Conservation (phyloP, 768 basidiomycete species). For the Rhodotorula paludigena region DNA sequence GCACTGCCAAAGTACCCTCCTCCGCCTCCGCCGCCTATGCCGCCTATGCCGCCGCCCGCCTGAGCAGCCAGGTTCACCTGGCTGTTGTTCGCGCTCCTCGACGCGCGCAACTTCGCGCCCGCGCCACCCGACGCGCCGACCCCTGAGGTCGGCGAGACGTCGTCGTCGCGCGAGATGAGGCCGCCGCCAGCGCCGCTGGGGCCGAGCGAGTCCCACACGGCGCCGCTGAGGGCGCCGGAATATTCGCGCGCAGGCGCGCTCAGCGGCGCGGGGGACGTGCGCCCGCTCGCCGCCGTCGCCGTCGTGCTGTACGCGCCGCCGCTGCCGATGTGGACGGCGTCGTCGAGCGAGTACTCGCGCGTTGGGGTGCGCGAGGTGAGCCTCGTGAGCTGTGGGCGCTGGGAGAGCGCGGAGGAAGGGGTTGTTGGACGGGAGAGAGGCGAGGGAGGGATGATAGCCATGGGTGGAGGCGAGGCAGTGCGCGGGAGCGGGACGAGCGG, state of each 20-base stretch:
- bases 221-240: background rate
- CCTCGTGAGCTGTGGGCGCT: background rate
- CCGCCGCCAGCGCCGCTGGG: background rate
- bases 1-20: conserved; percentile 13
- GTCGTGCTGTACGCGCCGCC: too few relatives aligned
- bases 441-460: conserved; percentile 10
- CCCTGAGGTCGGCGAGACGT: background rate
- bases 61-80: conserved; percentile 30
- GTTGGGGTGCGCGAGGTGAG: conserved; percentile 12
- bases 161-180: background rate
- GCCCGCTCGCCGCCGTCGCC: background rate
- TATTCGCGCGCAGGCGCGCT: background rate
- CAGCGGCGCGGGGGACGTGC: conserved; percentile 15
- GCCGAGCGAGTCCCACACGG: conserved; percentile 26
- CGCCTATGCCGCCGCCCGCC: too few relatives aligned
- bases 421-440: conserved; percentile 19
- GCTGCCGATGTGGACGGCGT: background rate
- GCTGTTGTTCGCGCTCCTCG: conserved; percentile 23
- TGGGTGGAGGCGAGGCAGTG: conserved; percentile 9
- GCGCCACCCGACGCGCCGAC: background rate
- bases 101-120: conserved; percentile 29
- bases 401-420: conserved; percentile 9
- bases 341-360: background rate
- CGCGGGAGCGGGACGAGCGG: background rate
- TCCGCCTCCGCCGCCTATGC: too few relatives aligned